Evolutionary conservation across 2,329 filamentous ascomycete genomes (phyloP).

Genomic region (Fusarium sarcochroum): DNA sequence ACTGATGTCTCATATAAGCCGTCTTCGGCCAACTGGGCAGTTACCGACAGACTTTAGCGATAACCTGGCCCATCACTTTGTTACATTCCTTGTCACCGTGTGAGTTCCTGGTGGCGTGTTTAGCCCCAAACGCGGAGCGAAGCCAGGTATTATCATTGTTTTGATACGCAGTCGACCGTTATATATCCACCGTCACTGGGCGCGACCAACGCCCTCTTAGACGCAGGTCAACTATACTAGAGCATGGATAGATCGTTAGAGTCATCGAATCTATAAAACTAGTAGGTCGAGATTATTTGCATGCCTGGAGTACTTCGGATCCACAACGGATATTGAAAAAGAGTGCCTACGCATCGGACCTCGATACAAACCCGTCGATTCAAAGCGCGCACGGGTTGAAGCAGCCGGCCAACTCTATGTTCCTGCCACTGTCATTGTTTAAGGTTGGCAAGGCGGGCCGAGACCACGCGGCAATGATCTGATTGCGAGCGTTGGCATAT

Average conservation of each 20-base stretch:
- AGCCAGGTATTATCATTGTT: neutral
- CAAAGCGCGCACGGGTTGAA: too few species aligned
- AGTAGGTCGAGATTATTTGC: too few species aligned
- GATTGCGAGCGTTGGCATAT: neutral
- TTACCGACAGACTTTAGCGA: neutral
- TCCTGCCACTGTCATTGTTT: neutral
- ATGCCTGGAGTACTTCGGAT: too few species aligned
- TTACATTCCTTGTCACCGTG: conserved; percentile 19
- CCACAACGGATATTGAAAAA: too few species aligned
- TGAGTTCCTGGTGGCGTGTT: neutral
- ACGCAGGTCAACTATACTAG: neutral
- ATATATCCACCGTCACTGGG: neutral
- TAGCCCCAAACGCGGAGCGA: neutral
- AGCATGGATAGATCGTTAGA: too few species aligned
- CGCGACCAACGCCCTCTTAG: neutral
- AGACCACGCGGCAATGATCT: conserved; percentile 12
- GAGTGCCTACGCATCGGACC: too few species aligned
- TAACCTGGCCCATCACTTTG: conserved; percentile 1
- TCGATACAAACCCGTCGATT: neutral
- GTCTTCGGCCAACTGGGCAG: neutral
- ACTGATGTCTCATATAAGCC: conserved; percentile 1
- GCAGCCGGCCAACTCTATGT: too few species aligned
- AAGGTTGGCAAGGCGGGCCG: conserved; percentile 5
- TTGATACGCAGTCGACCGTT: conserved; percentile 4
- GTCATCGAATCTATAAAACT: too few species aligned